Percentiles rank a stretch among this genome's conserved stretches.
These are phyloP conservation scores for Brassica nigra DNA, from an alignment of 345 rosid species.

Conservation along the genomic window DNA sequence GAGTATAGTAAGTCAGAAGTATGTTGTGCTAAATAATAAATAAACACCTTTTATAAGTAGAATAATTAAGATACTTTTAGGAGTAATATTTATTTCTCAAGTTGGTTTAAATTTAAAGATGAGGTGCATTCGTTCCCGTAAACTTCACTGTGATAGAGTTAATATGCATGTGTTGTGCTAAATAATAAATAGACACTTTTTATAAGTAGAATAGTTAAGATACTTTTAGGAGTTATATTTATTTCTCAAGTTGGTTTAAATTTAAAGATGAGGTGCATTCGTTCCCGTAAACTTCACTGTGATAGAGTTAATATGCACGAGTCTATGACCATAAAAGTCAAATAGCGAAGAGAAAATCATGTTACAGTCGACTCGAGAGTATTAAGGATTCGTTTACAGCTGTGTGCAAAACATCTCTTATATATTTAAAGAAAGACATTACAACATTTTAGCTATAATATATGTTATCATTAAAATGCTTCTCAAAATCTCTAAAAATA, in stretches of 20 bases:
- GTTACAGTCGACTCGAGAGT: constrained; percentile 11
- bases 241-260: constrained; percentile 15
- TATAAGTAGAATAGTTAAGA: not conserved
- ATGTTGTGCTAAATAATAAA: not conserved
- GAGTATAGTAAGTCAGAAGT: not conserved
- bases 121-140: not conserved
- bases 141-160: constrained; percentile 1
- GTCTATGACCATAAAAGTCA: constrained; percentile 23
- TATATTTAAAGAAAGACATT: too few relatives aligned
- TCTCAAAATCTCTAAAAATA: too few relatives aligned
- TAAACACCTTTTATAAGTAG: not conserved
- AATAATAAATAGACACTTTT: not conserved
- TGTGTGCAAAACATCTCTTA: not conserved
- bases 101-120: constrained; percentile 16
- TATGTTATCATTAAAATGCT: too few relatives aligned
- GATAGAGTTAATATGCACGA: constrained; percentile 9
- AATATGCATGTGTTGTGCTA: constrained; percentile 6
- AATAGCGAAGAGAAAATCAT: constrained; percentile 1
- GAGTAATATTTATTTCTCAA: constrained; percentile 4
- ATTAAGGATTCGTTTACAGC: constrained; percentile 12
- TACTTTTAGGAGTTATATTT: not conserved
- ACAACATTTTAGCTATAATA: too few relatives aligned
- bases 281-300: not conserved
- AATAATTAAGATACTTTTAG: not conserved
- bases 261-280: constrained; percentile 4